Evolutionary conservation across 2,329 filamentous ascomycete species (phyloP).

Genomic region (Gaeumannomyces tritici): DNA sequence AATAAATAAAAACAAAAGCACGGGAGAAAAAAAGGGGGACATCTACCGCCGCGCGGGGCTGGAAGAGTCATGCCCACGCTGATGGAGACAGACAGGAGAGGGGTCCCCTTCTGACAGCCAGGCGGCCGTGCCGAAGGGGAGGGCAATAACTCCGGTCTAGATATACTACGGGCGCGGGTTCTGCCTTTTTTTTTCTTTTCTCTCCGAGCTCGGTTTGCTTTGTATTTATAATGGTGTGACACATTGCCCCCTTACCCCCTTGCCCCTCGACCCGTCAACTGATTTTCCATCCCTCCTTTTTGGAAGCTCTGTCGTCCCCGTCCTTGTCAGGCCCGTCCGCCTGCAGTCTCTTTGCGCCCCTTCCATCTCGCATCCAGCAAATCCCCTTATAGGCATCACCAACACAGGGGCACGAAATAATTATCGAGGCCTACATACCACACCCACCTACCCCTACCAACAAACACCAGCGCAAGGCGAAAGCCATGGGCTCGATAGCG

Average conservation of each 20-base stretch:
- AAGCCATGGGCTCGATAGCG: slow-evolving; percentile 1
- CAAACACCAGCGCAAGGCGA: not conserved
- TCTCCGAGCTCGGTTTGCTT: not conserved
- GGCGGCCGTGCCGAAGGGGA: not conserved
- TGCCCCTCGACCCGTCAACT: not conserved
- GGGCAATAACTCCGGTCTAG: not conserved
- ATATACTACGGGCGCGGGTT: not conserved
- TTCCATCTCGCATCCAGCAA: not conserved
- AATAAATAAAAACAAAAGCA: not conserved
- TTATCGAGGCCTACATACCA: not conserved
- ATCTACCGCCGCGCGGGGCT: not conserved
- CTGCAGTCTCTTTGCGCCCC: not conserved
- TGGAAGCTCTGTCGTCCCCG: not conserved
- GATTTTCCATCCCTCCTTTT: not conserved
- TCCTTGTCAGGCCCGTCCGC: not conserved
- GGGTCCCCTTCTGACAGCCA: not conserved
- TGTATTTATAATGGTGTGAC: too few relatives aligned
- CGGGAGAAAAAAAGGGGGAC: not conserved
- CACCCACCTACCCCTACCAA: not conserved
- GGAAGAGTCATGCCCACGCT: not conserved
- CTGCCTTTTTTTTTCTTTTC: not conserved
- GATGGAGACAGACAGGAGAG: not conserved
- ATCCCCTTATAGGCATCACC: too few relatives aligned
- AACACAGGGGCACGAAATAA: not conserved
- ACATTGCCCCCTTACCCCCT: too few relatives aligned